Evolutionary conservation across 2,329 filamentous ascomycete genomes (phyloP), one percentile per base, ranked within the genome.

Genomic region (Fulvia fulva): DNA sequence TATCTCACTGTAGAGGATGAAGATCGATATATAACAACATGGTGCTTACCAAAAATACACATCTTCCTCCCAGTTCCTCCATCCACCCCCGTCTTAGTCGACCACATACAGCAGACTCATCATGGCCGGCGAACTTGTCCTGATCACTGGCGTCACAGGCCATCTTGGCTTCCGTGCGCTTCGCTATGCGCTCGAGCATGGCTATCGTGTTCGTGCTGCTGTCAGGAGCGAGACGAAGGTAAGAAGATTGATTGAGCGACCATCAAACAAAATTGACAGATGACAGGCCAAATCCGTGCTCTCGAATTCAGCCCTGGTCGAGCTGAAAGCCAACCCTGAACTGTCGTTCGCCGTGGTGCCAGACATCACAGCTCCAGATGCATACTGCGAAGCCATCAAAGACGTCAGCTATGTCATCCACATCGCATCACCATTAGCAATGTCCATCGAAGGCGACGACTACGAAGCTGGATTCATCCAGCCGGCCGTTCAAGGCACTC

Each of bases 111-210:
- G n/a, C 5, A 19, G 19, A 19, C 22, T 53, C 32, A 52, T 30
- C 16, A 60, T 60, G 60, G 32, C 51, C 23, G 23, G 19, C 8
- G 61, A 71, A 32, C 63, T 72, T 21, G 62, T 73, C 34, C 63
- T 72, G 26, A 67, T 76, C 58, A 77, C 74, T 5, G 75, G 75
- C 23, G 71, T 67, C 43, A 76, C 74, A 9, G 75, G 76, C 46
- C 70, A 72, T 52, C 57, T 77, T 9, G 76, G 75, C 41, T 75
- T 71, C 58, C 57, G 61, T 19, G 70, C 70, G 25, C 67, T 77
- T 9, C 45, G 70, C 23, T 55, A 65, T 28, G 65, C 72, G 5
- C 70, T 77, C 28, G 56, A 70, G 45, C 59, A 62, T 26, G 73
- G 74, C 41, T 75, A 77, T 63, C 61, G 62, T 8, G 74, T 76